Evolutionary conservation across 495 filamentous ascomycete genomes (phyloP).

Genomic region (Aspergillus nidulans): DNA sequence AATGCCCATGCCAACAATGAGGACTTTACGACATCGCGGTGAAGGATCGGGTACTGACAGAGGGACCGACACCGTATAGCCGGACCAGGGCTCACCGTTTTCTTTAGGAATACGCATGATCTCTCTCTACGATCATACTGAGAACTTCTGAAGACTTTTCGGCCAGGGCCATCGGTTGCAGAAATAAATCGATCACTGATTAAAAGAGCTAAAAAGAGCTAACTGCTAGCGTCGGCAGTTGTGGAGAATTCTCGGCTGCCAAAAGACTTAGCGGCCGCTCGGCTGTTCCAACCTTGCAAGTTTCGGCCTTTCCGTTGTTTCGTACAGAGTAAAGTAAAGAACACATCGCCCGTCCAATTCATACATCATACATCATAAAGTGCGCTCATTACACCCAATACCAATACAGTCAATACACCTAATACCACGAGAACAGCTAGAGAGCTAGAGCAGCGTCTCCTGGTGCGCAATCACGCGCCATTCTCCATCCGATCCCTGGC

Average conservation of each 20-base stretch:
- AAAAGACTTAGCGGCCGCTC: background rate
- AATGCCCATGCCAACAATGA: conserved; percentile 55
- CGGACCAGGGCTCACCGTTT: conserved; percentile 7
- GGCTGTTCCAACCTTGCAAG: too few relatives aligned
- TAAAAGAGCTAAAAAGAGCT: background rate
- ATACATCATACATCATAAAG: background rate
- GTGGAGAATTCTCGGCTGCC: conserved; percentile 4
- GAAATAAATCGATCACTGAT: background rate
- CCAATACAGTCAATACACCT: too few relatives aligned
- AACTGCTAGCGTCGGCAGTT: background rate
- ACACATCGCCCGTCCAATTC: background rate
- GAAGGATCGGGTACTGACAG: conserved; percentile 13
- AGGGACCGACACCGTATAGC: background rate
- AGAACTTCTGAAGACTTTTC: background rate
- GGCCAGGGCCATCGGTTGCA: background rate
- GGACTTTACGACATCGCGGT: conserved; percentile 25
- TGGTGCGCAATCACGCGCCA: conserved; percentile 38
- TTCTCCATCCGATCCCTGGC: conserved; percentile 43
- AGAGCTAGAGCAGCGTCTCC: conserved; percentile 34
- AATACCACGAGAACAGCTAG: too few relatives aligned
- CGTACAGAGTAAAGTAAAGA: too few relatives aligned
- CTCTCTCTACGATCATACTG: background rate
- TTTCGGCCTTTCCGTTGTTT: too few relatives aligned
- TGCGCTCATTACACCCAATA: too few relatives aligned
- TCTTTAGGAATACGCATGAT: background rate